phyloP scores from a whole-genome alignment of 306 rosid species.

The Medicago truncatula region DNA sequence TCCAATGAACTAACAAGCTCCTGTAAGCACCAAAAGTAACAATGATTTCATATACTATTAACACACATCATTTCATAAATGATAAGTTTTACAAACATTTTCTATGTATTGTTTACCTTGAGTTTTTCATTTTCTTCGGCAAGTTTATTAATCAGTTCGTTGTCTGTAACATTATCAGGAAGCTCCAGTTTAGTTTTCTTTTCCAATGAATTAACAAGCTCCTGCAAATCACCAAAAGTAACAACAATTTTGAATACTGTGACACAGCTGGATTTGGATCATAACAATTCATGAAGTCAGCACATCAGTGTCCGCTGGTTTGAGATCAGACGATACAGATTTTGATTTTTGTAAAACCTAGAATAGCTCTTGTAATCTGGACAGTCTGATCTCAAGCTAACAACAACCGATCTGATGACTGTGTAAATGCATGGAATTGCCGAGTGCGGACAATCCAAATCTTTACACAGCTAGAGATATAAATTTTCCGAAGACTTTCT shows the following conservation, averaged over 20 bases:
- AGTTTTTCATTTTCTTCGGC: slow-evolving; percentile 64
- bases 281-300: too few relatives aligned
- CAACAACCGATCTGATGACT: not conserved
- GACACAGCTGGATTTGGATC: too few relatives aligned
- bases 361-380: too few relatives aligned
- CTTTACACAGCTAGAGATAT: not conserved
- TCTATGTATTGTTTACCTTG: not conserved
- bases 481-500: not conserved
- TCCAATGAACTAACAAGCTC: slow-evolving; percentile 40
- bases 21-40: slow-evolving; percentile 27
- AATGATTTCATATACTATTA: slow-evolving; percentile 3
- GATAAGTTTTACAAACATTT: not conserved
- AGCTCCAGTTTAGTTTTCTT: slow-evolving; percentile 43
- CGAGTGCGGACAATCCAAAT: not conserved
- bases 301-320: too few relatives aligned
- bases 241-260: not conserved
- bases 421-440: not conserved
- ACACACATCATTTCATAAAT: not conserved
- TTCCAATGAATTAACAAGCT: slow-evolving; percentile 39
- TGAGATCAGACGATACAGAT: too few relatives aligned
- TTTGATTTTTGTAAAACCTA: too few relatives aligned
- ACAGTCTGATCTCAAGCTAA: not conserved
- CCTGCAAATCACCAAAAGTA: slow-evolving; percentile 32
- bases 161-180: slow-evolving; percentile 54
- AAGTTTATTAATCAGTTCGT: slow-evolving; percentile 61